Evolutionary conservation across 2,329 filamentous ascomycete genomes (phyloP), one percentile per base, ranked within the genome.

Genomic region (Aspergillus candidus): DNA sequence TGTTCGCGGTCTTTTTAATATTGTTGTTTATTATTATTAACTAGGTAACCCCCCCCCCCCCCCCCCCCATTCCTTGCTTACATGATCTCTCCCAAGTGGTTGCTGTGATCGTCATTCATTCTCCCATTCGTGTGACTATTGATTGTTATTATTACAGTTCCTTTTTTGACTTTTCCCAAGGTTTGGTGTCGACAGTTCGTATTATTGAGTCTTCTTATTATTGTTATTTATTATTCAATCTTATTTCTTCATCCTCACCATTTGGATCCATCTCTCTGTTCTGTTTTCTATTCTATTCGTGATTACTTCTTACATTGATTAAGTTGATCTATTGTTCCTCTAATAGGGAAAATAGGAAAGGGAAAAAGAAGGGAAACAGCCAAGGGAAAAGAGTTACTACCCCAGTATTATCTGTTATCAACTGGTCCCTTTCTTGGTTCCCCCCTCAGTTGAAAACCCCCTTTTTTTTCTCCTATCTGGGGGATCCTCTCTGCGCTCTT

Each of bases 401-500:
- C 15, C 36, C 22, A 11, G 22, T 13, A 15, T 22, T 33, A 32
- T 10, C 15, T 41, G 39, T 27, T 35, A 35, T 14, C 35, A 35
- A 40, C 31, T 31, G 35, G 36, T 35, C 33, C 46, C 40, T 44
- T 47, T 43, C 47, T 38, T 40, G 22, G 22, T 32, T 46, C 46
- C 29, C 13, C 40, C 32, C 34, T 49, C 37, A 37, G 35, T 35
- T 36, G 35, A 36, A 36, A 35, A 32, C 37, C 30, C 37, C 17
- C 32, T 43, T 32, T 42, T 42, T 46, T 39, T 50, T 34, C 45
- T 43, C 34, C 35, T 10, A 37, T 46, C 43, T 35, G 12, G 35
- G 22, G 22, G 22, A 27, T 27, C 38, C 40, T 30, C 47, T 48
- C 54, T 51, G 54, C 47, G 48, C 53, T 50, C 56, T 53, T 38